phyloP scores from a whole-genome alignment of 345 rosid species.

The Raphanus sativus region DNA sequence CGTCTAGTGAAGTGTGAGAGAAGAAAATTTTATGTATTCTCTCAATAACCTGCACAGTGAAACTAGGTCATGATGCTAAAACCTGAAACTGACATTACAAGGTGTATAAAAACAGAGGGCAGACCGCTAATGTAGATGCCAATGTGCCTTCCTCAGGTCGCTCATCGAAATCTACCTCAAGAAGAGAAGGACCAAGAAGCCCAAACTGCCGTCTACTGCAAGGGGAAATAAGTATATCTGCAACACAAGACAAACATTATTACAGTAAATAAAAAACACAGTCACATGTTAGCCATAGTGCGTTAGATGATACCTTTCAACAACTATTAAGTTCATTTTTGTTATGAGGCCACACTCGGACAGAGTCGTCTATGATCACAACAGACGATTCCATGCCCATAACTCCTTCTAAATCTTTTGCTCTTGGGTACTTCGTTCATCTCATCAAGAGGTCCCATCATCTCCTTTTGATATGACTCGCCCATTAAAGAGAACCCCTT shows the following conservation, averaged over 20 bases:
- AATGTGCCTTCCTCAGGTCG: conserved; percentile 95
- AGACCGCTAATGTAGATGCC: conserved; percentile 90
- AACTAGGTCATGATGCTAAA: conserved; percentile 21
- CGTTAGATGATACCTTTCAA: conserved; percentile 68
- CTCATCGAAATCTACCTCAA: conserved; percentile 95
- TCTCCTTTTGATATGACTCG: conserved; percentile 98
- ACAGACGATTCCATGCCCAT: conserved; percentile 98
- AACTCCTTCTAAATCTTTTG: conserved; percentile 98
- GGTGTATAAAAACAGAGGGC: conserved; percentile 32
- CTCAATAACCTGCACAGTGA: conserved; percentile 75
- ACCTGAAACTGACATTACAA: conserved; percentile 15
- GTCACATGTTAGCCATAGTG: not conserved
- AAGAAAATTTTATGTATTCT: conserved; percentile 76
- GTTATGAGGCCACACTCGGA: conserved; percentile 97
- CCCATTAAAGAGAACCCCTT: conserved; percentile 81
- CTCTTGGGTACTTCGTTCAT: conserved; percentile 87
- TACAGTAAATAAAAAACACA: not conserved
- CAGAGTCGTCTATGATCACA: conserved; percentile 92
- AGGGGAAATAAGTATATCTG: conserved; percentile 97
- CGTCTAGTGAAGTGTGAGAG: conserved; percentile 65
- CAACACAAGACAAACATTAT: conserved; percentile 18
- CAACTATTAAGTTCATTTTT: conserved; percentile 85
- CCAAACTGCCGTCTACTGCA: conserved; percentile 98
- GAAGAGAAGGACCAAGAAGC: conserved; percentile 95
- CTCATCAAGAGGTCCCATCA: conserved; percentile 83